These are phyloP conservation scores for Vigna unguiculata DNA, from an alignment of 306 rosid genomes.

Conservation along the genomic window DNA sequence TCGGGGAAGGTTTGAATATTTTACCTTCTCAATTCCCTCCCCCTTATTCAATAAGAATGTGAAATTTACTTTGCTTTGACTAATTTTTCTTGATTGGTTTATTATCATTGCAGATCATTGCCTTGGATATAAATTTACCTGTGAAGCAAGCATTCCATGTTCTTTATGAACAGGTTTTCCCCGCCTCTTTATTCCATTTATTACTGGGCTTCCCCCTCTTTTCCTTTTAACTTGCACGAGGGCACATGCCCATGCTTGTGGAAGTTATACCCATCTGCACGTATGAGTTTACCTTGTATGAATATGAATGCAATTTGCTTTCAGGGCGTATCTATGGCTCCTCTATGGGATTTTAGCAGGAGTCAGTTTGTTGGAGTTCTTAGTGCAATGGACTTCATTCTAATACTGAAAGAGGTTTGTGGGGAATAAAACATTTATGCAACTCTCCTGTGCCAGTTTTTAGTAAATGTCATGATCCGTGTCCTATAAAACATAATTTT, in stretches of 20 bases:
- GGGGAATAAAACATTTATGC: slow-evolving; percentile 38
- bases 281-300: slow-evolving; percentile 39
- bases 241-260: slow-evolving; percentile 30
- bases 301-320: slow-evolving; percentile 40
- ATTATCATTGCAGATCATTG: slow-evolving; percentile 62
- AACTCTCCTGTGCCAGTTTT: slow-evolving; percentile 39
- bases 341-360: slow-evolving; percentile 73
- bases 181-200: neutral
- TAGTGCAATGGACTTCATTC: slow-evolving; percentile 84
- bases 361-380: slow-evolving; percentile 77
- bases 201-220: neutral
- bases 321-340: slow-evolving; percentile 80
- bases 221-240: neutral
- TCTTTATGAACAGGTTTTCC: slow-evolving; percentile 76
- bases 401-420: slow-evolving; percentile 85
- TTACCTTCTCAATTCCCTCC: slow-evolving; percentile 44
- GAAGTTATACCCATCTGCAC: slow-evolving; percentile 11
- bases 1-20: slow-evolving; percentile 89
- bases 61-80: slow-evolving; percentile 32
- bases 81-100: slow-evolving; percentile 43
- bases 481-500: neutral
- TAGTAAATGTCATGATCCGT: slow-evolving; percentile 32
- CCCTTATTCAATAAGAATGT: slow-evolving; percentile 12
- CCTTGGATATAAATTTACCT: slow-evolving; percentile 77
- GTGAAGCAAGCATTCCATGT: slow-evolving; percentile 91